These are phyloP conservation scores for Colletotrichum sp. DNA, from an alignment of 2,329 filamentous ascomycete genomes.

Conservation along the genomic window DNA sequence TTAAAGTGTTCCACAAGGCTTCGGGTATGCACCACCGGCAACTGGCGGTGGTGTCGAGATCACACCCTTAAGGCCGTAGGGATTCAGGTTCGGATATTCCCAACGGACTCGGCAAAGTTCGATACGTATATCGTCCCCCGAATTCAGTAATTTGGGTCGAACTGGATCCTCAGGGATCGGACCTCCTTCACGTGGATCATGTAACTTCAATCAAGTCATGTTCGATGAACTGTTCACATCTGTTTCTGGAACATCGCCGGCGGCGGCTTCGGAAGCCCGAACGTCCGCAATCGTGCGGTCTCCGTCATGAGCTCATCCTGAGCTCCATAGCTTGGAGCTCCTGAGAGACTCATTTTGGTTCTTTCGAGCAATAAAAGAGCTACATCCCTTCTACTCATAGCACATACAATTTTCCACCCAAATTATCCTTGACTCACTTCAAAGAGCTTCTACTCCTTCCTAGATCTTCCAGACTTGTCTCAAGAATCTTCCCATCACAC, in stretches of 20 bases:
- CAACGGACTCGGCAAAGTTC: neutral
- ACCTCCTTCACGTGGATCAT: neutral
- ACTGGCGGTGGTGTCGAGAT: neutral
- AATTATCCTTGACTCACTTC: neutral
- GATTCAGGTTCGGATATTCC: neutral
- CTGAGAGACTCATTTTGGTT: neutral
- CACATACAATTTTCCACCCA: fast-evolving
- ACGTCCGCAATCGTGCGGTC: neutral
- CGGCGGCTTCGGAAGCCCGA: neutral
- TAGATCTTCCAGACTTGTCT: neutral
- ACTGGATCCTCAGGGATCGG: neutral
- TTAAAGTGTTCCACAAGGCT: neutral
- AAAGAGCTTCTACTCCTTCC: neutral
- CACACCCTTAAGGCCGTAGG: conserved; percentile 7
- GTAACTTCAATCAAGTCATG: neutral
- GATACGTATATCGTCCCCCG: neutral
- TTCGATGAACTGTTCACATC: neutral
- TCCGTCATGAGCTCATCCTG: neutral
- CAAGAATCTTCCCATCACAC: neutral
- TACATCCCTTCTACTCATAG: neutral
- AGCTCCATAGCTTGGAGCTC: neutral
- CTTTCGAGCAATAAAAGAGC: neutral
- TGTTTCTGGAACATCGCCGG: neutral
- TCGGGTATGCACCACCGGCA: neutral
- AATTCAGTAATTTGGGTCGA: conserved; percentile 2